Percentiles rank a stretch among this genome's conserved stretches.
These are phyloP conservation scores for Geotrichum cucujoidarum DNA, from an alignment of 1,139 yeast genomes.

Conservation along the genomic window DNA sequence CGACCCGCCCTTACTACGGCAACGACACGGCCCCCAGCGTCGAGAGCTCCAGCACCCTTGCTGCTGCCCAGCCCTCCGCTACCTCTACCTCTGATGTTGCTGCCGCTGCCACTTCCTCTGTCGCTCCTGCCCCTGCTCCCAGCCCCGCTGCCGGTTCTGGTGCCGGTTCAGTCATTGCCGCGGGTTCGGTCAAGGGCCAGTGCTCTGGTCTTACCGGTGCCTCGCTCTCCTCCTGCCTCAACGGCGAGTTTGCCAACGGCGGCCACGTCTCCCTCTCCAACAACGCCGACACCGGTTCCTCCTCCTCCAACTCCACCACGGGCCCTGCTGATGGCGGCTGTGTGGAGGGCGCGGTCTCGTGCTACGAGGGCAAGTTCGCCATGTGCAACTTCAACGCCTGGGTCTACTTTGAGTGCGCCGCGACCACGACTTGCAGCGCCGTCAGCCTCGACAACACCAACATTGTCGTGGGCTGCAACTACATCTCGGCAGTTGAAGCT, in stretches of 20 bases:
- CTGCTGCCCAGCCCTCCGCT: neutral
- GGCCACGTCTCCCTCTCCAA: neutral
- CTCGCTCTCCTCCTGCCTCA: slow-evolving; percentile 8
- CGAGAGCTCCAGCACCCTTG: neutral
- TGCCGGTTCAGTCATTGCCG: slow-evolving; percentile 6
- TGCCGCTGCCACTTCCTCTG: neutral
- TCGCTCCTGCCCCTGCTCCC: neutral
- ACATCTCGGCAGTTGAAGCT: slow-evolving; percentile 13
- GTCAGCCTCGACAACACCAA: slow-evolving; percentile 34
- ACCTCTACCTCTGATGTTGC: neutral
- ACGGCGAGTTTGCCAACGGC: neutral
- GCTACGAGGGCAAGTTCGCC: slow-evolving; percentile 16
- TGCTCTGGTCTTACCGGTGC: slow-evolving; percentile 13
- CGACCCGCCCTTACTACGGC: neutral
- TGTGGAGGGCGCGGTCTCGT: slow-evolving; percentile 17
- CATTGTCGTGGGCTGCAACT: slow-evolving; percentile 29
- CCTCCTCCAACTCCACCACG: neutral
- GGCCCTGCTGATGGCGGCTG: slow-evolving; percentile 1
- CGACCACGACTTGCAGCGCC: slow-evolving; percentile 57
- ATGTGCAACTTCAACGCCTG: slow-evolving; percentile 42
- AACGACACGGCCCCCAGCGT: neutral
- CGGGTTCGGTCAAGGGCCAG: slow-evolving; percentile 5
- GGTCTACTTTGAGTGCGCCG: slow-evolving; percentile 52
- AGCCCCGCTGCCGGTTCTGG: neutral
- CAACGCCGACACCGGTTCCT: neutral